phyloP scores from a whole-genome alignment of 1,284 basidiomycete genomes.

The Heliocybe sulcata region DNA sequence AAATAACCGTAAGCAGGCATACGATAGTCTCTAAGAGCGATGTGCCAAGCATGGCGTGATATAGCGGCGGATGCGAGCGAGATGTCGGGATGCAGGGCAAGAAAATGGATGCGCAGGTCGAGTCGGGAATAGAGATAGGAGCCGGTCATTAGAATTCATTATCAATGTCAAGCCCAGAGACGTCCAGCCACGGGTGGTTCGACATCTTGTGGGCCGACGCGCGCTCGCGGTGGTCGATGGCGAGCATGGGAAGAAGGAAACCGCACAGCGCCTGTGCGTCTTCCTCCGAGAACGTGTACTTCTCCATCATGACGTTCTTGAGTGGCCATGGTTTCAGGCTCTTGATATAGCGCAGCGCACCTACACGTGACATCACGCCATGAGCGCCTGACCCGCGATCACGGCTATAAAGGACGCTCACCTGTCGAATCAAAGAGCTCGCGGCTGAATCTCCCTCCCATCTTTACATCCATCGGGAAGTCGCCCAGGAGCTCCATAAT shows the following conservation, averaged over 20 bases:
- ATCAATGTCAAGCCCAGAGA: slow-evolving; percentile 11
- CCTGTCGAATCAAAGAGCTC: slow-evolving; percentile 82
- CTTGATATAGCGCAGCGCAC: slow-evolving; percentile 69
- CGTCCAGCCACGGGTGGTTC: slow-evolving; percentile 67
- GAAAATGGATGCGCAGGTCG: background rate
- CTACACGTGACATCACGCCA: slow-evolving; percentile 14
- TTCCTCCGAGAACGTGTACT: slow-evolving; percentile 63
- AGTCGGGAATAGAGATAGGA: too few species aligned
- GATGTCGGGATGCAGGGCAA: background rate
- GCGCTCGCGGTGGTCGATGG: slow-evolving; percentile 62
- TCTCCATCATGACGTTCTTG: slow-evolving; percentile 77
- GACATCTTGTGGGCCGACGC: slow-evolving; percentile 69
- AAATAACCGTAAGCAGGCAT: background rate
- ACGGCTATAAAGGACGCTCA: slow-evolving; percentile 21
- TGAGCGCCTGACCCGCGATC: background rate
- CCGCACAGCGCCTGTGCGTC: slow-evolving; percentile 56
- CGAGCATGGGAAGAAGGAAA: slow-evolving; percentile 80
- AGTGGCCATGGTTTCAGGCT: slow-evolving; percentile 82
- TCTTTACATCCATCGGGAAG: slow-evolving; percentile 62
- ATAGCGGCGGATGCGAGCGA: background rate
- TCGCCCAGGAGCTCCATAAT: slow-evolving; percentile 85
- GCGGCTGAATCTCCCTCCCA: slow-evolving; percentile 77
- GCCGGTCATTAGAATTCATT: background rate
- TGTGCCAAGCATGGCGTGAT: background rate
- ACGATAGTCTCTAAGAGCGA: background rate